A percentile compares a stretch with the other conserved stretches of the same genome.
Evolutionary conservation across 164 flowering plant genomes (phyloP).

Genomic region (Aristolochia californica): DNA sequence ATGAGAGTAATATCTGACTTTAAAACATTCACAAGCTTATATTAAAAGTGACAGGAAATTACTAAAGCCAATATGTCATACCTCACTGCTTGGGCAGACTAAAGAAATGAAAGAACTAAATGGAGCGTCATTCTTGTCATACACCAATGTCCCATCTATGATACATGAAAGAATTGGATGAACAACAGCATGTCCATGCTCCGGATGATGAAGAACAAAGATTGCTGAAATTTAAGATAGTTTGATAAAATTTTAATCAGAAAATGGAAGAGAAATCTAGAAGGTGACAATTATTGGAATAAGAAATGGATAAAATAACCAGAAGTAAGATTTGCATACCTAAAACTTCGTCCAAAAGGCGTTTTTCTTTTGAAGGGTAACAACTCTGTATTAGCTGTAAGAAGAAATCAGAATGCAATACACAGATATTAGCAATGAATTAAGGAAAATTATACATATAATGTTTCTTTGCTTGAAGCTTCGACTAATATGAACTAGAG

Average conservation of each 20-base stretch:
- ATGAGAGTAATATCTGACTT: too few relatives aligned
- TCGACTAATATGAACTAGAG: neutral
- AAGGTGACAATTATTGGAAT: too few relatives aligned
- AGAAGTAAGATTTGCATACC: slow-evolving; percentile 32
- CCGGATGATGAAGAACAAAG: slow-evolving; percentile 98
- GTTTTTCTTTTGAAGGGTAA: slow-evolving; percentile 65
- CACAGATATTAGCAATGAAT: too few relatives aligned
- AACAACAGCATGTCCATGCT: slow-evolving; percentile 92
- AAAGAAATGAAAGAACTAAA: slow-evolving; percentile 89
- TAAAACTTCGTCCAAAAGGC: slow-evolving; percentile 87
- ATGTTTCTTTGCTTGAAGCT: neutral
- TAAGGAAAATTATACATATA: too few relatives aligned
- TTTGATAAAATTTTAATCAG: slow-evolving; percentile 3
- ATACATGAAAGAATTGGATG: slow-evolving; percentile 88
- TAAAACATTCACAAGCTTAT: neutral
- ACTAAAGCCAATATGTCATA: slow-evolving; percentile 15
- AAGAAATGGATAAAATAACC: neutral
- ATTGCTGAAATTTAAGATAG: slow-evolving; percentile 44
- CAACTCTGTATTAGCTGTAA: slow-evolving; percentile 66
- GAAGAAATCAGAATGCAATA: neutral
- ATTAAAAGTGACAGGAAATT: neutral
- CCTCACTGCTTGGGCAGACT: slow-evolving; percentile 81
- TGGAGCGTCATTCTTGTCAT: slow-evolving; percentile 56
- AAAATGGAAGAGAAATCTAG: neutral
- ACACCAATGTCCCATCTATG: slow-evolving; percentile 77